These are phyloP conservation scores for Hypomyces rosellus DNA, from an alignment of 2,329 filamentous ascomycete genomes.

Conservation along the genomic window DNA sequence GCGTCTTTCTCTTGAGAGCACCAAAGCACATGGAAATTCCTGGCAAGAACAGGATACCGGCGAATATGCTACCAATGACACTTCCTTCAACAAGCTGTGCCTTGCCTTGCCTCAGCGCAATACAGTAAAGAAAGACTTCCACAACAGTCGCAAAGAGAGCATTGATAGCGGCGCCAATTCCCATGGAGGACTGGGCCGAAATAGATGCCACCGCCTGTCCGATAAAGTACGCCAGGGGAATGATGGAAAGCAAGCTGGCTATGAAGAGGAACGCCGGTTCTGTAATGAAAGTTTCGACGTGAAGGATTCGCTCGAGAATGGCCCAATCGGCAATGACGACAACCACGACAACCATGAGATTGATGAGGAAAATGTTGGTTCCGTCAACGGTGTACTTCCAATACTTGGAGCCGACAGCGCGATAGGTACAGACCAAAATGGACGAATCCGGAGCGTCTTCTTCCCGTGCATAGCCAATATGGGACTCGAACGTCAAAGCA, in stretches of 20 bases:
- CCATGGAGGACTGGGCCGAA: conserved; percentile 97
- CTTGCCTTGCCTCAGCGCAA: conserved; percentile 89
- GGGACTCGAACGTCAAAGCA: conserved; percentile 87
- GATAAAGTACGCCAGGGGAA: conserved; percentile 96
- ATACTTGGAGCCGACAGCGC: conserved; percentile 88
- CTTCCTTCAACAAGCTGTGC: conserved; percentile 90
- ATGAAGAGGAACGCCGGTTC: conserved; percentile 81
- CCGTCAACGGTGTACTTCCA: conserved; percentile 99
- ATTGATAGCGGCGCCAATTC: conserved; percentile 91
- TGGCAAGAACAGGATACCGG: conserved; percentile 88
- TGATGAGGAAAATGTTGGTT: conserved; percentile 98
- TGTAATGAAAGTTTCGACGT: conserved; percentile 67
- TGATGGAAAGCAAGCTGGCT: conserved; percentile 81
- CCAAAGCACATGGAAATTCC: conserved; percentile 98
- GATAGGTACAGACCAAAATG: conserved; percentile 92
- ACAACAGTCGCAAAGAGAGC: conserved; percentile 97
- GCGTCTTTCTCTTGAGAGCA: conserved; percentile 94
- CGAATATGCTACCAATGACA: conserved; percentile 96
- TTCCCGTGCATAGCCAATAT: conserved; percentile 66
- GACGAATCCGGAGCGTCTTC: conserved; percentile 70
- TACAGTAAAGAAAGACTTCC: conserved; percentile 95
- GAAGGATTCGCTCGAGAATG: conserved; percentile 63
- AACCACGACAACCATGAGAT: conserved; percentile 85
- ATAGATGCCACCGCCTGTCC: conserved; percentile 97
- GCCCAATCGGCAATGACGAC: conserved; percentile 94